phyloP scores from a whole-genome alignment of 257 asterid species.

The Ilex asprella region DNA sequence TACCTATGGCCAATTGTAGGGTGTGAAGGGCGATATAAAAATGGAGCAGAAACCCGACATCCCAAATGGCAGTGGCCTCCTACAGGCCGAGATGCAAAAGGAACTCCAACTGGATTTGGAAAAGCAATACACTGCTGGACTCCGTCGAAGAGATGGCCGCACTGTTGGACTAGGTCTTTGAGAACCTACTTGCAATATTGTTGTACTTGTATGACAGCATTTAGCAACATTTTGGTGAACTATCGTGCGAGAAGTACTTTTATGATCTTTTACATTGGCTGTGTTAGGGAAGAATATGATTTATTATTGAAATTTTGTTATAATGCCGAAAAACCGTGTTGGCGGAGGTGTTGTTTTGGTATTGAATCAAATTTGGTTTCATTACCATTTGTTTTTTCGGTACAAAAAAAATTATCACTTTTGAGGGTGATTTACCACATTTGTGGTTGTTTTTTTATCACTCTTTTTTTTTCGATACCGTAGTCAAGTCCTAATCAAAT shows the following conservation, averaged over 20 bases:
- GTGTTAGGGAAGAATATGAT: too few species aligned
- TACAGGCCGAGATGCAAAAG: conserved; percentile 56
- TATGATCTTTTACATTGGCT: too few species aligned
- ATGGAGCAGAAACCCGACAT: conserved; percentile 55
- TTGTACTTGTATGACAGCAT: conserved; percentile 12
- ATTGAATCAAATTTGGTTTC: too few species aligned
- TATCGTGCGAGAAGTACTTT: not conserved
- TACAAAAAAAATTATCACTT: too few species aligned
- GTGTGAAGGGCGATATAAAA: conserved; percentile 74
- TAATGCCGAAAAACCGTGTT: too few species aligned
- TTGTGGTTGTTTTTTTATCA: too few species aligned
- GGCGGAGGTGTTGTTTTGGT: too few species aligned
- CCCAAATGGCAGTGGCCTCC: conserved; percentile 20
- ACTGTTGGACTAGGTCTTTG: conserved; percentile 96
- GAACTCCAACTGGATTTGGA: conserved; percentile 93
- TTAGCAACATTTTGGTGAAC: not conserved
- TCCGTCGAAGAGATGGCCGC: conserved; percentile 97
- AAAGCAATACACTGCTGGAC: conserved; percentile 95
- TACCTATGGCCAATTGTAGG: conserved; percentile 96
- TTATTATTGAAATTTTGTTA: too few species aligned
- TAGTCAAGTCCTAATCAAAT: too few species aligned
- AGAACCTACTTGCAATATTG: conserved; percentile 13
- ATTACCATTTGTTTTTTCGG: too few species aligned
- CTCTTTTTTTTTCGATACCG: too few species aligned
- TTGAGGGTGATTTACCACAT: too few species aligned